These are phyloP conservation scores for Anethum foeniculum DNA, from an alignment of 140 eudicot genomes.

Conservation along the genomic window DNA sequence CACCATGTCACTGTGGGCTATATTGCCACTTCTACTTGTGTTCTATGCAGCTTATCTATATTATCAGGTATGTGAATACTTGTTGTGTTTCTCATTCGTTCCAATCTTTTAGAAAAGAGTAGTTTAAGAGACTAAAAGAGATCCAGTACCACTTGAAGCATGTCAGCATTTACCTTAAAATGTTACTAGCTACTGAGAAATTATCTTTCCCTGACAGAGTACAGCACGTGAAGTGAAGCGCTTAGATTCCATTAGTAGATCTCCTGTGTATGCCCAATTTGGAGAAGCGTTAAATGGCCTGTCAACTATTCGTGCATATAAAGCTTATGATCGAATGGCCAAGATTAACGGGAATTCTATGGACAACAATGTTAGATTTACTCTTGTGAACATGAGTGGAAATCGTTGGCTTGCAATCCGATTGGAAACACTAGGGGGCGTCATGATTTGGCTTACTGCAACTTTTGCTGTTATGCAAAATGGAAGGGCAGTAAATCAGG, in stretches of 20 bases:
- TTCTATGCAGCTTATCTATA: conserved; percentile 88
- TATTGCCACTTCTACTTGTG: conserved; percentile 80
- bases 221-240: conserved; percentile 97
- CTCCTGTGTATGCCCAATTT: conserved; percentile 96
- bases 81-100: background rate
- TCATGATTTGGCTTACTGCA: conserved; percentile 96
- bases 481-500: conserved; percentile 69
- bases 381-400: conserved; percentile 72
- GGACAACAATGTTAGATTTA: conserved; percentile 88
- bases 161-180: background rate
- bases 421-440: conserved; percentile 77
- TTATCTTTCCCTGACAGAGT: conserved; percentile 35
- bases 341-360: conserved; percentile 82
- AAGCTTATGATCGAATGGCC: conserved; percentile 89
- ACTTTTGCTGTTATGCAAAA: conserved; percentile 95
- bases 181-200: background rate
- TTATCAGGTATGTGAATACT: conserved; percentile 58
- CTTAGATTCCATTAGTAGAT: conserved; percentile 71
- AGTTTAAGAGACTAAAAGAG: background rate
- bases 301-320: conserved; percentile 84
- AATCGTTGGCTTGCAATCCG: conserved; percentile 97
- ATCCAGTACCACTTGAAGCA: background rate
- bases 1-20: conserved; percentile 91
- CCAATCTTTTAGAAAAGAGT: background rate
- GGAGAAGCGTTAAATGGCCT: conserved; percentile 92